Conservation (phyloP, 495 filamentous ascomycete genomes). For the Viridothelium virens region DNA sequence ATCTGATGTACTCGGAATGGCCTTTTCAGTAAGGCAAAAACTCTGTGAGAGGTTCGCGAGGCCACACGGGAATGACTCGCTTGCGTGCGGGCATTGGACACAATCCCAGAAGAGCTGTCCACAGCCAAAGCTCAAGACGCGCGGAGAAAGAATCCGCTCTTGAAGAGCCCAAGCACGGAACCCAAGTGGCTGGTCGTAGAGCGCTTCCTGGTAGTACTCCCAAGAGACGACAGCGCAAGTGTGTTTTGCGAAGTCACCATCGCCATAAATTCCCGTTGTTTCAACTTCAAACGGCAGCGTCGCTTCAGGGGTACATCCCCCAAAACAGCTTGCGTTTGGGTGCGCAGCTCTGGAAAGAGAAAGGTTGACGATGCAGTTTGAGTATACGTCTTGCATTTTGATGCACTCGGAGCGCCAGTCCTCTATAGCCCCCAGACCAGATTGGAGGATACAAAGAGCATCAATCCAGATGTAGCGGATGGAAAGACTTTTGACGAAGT, state of each 20-base stretch:
- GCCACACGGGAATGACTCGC: constrained; percentile 4
- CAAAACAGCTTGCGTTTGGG: constrained; percentile 7
- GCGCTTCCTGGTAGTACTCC: not conserved
- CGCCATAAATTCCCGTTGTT: not conserved
- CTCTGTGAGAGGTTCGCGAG: not conserved
- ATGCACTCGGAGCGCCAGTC: constrained; percentile 39
- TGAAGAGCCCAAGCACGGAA: constrained; percentile 27
- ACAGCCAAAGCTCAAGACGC: constrained; percentile 22
- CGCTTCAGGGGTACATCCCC: not conserved
- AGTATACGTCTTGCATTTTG: constrained; percentile 38
- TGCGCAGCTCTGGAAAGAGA: constrained; percentile 21
- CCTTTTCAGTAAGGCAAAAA: not conserved
- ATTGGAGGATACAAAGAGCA: constrained; percentile 41
- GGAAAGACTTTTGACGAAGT: constrained; percentile 27
- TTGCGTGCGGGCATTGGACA: not conserved
- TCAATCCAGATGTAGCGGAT: constrained; percentile 42
- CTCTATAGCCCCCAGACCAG: constrained; percentile 21
- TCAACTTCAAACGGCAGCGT: not conserved
- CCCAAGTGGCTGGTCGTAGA: constrained; percentile 23
- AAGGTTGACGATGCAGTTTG: constrained; percentile 33
- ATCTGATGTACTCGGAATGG: constrained; percentile 1
- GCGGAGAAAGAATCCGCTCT: constrained; percentile 23
- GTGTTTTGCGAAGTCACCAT: not conserved
- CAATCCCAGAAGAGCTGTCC: constrained; percentile 27
- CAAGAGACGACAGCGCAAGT: not conserved